phyloP scores from a whole-genome alignment of 2,329 filamentous ascomycete genomes.

The Coniochaeta hoffmannii region DNA sequence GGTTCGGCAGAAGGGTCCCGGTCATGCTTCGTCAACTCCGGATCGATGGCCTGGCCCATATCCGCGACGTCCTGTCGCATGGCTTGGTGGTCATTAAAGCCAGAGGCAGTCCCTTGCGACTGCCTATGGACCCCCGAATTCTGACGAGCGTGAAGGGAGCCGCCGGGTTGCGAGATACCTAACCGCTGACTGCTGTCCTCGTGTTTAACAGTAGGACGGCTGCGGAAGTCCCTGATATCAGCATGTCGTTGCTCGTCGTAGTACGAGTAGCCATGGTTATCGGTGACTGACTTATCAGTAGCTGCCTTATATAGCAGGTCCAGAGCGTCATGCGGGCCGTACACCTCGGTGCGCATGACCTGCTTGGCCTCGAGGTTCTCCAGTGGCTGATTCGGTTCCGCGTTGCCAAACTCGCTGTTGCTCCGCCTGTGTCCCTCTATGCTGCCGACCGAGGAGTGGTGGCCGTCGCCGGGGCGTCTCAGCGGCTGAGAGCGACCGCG shows the following conservation, averaged over 20 bases:
- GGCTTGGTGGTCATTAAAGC: constrained; percentile 12
- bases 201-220: constrained; percentile 13
- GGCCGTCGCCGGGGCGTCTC: constrained; percentile 46
- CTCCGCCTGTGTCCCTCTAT: constrained; percentile 11
- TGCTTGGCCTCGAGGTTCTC: constrained; percentile 59
- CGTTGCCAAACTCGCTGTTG: constrained; percentile 32
- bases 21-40: constrained; percentile 29
- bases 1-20: constrained; percentile 38
- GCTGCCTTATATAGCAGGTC: constrained; percentile 87
- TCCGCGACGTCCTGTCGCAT: constrained; percentile 10
- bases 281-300: constrained; percentile 40
- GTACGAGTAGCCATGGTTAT: background rate
- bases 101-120: constrained; percentile 2
- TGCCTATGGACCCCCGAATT: background rate
- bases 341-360: constrained; percentile 66
- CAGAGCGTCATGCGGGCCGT: constrained; percentile 86
- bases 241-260: background rate
- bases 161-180: constrained; percentile 7
- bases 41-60: constrained; percentile 36
- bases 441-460: constrained; percentile 19
- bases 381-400: constrained; percentile 53
- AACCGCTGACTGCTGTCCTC: constrained; percentile 8
- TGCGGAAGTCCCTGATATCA: background rate
- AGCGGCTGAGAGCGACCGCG: constrained; percentile 60
- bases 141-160: constrained; percentile 7